Percentiles rank a stretch among this genome's conserved stretches.
Evolutionary conservation across 1,284 basidiomycete genomes (phyloP).

Genomic region (Rhodotorula sp.): DNA sequence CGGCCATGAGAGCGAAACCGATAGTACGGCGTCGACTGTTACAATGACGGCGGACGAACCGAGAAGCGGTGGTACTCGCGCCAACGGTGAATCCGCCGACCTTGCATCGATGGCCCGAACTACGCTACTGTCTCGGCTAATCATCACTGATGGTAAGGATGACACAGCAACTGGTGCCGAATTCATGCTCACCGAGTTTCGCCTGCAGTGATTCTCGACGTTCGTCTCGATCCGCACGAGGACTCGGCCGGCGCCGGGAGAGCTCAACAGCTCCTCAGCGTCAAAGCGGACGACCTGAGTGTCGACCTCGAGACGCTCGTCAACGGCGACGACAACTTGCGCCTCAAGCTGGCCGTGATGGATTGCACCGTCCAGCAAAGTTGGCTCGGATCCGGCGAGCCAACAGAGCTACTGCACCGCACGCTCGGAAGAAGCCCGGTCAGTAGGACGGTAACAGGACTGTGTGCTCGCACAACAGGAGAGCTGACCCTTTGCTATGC

Average conservation of each 20-base stretch:
- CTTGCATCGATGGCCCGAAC: too few species aligned
- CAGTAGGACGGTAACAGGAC: not conserved
- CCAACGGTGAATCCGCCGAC: not conserved
- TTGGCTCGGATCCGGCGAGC: too few species aligned
- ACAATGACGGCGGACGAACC: slow-evolving; percentile 22
- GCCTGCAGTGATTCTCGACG: slow-evolving; percentile 46
- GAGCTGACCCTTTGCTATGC: slow-evolving; percentile 11
- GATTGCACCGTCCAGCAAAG: slow-evolving; percentile 46
- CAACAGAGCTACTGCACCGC: too few species aligned
- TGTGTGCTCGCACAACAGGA: not conserved
- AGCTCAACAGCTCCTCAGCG: not conserved
- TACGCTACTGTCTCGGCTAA: too few species aligned
- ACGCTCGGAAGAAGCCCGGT: not conserved
- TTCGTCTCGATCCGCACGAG: slow-evolving; percentile 53
- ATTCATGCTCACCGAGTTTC: not conserved
- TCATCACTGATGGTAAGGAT: too few species aligned
- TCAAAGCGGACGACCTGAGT: slow-evolving; percentile 61
- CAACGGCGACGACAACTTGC: slow-evolving; percentile 45
- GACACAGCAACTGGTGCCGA: too few species aligned
- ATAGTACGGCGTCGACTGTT: slow-evolving; percentile 39
- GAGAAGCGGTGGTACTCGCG: not conserved
- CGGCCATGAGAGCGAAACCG: slow-evolving; percentile 46
- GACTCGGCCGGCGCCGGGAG: accelerated
- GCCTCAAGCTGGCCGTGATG: slow-evolving; percentile 71
- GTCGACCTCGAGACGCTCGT: slow-evolving; percentile 62